Evolutionary conservation across 495 filamentous ascomycete species (phyloP).

Genomic region (Cercophora sp.): DNA sequence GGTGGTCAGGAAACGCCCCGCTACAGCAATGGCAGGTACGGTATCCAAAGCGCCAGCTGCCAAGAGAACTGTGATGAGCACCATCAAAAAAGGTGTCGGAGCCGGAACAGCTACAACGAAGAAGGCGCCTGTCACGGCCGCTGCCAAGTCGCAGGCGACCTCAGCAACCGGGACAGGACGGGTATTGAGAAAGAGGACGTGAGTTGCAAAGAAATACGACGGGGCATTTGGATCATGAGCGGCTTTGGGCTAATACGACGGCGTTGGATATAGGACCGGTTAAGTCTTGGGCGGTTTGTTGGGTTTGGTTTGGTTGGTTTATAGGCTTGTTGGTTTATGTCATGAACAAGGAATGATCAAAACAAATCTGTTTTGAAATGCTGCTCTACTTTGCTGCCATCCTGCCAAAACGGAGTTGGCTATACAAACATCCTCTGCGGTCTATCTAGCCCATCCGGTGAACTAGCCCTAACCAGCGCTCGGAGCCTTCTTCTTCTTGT

Average conservation of each 20-base stretch:
- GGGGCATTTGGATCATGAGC: too few relatives aligned
- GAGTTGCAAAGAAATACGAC: too few relatives aligned
- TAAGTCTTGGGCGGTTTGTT: not conserved
- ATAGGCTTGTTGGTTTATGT: not conserved
- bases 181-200: conserved; percentile 49
- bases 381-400: too few relatives aligned
- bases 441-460: too few relatives aligned
- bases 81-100: conserved; percentile 38
- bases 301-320: not conserved
- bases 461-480: conserved; percentile 24
- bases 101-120: conserved; percentile 29
- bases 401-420: too few relatives aligned
- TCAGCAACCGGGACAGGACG: conserved; percentile 28
- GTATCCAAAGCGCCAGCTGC: conserved; percentile 22
- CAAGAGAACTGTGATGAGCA: conserved; percentile 39
- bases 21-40: conserved; percentile 31
- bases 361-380: too few relatives aligned
- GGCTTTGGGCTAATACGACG: too few relatives aligned
- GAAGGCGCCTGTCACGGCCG: conserved; percentile 36
- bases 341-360: not conserved
- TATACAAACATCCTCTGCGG: too few relatives aligned
- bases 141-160: conserved; percentile 23
- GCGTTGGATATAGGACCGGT: too few relatives aligned
- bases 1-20: conserved; percentile 41
- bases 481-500: conserved; percentile 71